Conservation (phyloP, 2,329 filamentous ascomycete genomes). For the Cladobotryum protrusum region DNA sequence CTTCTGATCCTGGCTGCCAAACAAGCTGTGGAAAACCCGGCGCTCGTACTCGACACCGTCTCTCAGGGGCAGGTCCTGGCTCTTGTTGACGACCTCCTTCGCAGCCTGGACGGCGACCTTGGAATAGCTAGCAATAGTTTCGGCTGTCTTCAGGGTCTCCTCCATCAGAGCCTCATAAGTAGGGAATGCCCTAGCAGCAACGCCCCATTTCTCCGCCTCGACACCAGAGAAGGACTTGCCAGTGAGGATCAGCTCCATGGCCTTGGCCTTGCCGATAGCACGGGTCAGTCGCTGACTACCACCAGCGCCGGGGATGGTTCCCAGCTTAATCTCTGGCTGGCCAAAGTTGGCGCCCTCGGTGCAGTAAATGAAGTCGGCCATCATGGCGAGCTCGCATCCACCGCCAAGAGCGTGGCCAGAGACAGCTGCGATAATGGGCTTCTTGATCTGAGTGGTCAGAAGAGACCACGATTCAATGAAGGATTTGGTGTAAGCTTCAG, state of each 20-base stretch:
- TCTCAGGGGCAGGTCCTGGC: conserved; percentile 78
- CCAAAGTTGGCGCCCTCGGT: conserved; percentile 82
- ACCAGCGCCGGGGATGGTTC: conserved; percentile 85
- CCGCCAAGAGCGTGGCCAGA: conserved; percentile 92
- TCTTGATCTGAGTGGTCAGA: conserved; percentile 78
- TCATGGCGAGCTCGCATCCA: conserved; percentile 94
- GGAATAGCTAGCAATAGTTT: conserved; percentile 82
- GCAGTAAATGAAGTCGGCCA: conserved; percentile 94
- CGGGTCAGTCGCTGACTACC: conserved; percentile 83
- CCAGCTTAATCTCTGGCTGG: conserved; percentile 94
- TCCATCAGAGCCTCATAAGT: conserved; percentile 77
- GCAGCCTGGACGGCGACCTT: conserved; percentile 80
- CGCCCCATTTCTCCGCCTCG: conserved; percentile 84
- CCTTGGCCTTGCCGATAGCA: conserved; percentile 74
- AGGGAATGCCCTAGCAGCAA: conserved; percentile 77
- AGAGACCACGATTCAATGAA: conserved; percentile 96
- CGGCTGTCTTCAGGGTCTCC: conserved; percentile 74
- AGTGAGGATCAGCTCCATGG: conserved; percentile 88
- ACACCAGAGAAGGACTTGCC: conserved; percentile 76
- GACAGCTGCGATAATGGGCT: conserved; percentile 89
- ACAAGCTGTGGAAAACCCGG: conserved; percentile 84
- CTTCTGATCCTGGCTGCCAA: conserved; percentile 95
- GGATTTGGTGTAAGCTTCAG: conserved; percentile 76
- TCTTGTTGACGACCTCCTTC: conserved; percentile 99
- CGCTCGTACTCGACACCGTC: conserved; percentile 96